Percentiles rank a stretch among this genome's conserved stretches.
Evolutionary conservation across 1,284 basidiomycete species (phyloP).

Genomic region (Apiotrichum veenhuisii): DNA sequence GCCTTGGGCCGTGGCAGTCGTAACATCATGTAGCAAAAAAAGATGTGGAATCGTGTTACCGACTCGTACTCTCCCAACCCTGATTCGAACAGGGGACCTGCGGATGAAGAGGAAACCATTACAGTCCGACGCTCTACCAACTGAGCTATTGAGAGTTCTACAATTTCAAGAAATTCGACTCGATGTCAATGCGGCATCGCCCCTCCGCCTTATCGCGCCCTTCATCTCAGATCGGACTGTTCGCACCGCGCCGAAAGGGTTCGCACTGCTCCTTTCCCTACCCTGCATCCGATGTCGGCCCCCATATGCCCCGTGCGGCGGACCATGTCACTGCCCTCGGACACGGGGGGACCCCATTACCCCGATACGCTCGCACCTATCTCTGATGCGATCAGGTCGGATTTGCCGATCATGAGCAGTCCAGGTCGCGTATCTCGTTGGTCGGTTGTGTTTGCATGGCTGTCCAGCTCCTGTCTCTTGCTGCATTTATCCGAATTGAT

Average conservation of each 20-base stretch:
- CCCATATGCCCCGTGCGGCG: not conserved
- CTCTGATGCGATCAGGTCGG: not conserved
- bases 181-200: no score
- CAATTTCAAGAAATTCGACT: no score
- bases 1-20: no score
- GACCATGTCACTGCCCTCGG: not conserved
- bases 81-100: not conserved
- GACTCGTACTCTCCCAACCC: not conserved
- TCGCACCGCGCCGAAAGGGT: not conserved
- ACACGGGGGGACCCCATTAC: not conserved
- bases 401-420: not conserved
- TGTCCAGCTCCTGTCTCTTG: no score
- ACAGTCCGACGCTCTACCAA: constrained; percentile 1
- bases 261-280: no score
- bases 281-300: not conserved
- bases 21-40: not conserved
- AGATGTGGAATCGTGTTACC: not conserved
- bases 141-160: not conserved
- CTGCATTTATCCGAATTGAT: not conserved
- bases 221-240: not conserved
- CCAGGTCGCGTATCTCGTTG: not conserved
- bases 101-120: not conserved
- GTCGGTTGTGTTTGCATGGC: not conserved
- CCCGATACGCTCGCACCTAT: not conserved
- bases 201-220: not conserved